Conservation (phyloP, 495 filamentous ascomycete species). For the Aspergillus heteromorphus region DNA sequence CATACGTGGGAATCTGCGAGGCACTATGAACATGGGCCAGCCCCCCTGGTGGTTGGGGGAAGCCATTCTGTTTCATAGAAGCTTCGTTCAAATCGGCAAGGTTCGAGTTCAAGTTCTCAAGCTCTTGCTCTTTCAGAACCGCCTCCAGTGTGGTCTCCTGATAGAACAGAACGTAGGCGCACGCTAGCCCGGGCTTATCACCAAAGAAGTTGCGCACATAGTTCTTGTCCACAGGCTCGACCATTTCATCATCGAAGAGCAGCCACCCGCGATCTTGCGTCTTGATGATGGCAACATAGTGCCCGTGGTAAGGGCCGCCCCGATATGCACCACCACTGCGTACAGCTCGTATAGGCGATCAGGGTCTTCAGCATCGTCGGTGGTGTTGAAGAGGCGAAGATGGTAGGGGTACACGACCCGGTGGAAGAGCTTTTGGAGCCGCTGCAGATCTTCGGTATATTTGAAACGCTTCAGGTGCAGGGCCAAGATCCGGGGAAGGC, state of each 20-base stretch:
- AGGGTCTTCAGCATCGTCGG: constrained; percentile 91
- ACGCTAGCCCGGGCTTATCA: constrained; percentile 83
- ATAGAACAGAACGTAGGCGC: constrained; percentile 96
- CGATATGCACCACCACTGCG: constrained; percentile 97
- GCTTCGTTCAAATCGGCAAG: constrained; percentile 51
- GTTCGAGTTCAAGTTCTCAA: constrained; percentile 62
- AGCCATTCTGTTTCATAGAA: constrained; percentile 43
- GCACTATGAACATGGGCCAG: constrained; percentile 41
- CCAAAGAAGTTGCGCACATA: constrained; percentile 99
- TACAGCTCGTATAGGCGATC: constrained; percentile 95
- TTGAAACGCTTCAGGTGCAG: constrained; percentile 96
- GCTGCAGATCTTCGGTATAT: constrained; percentile 89
- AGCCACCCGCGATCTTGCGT: constrained; percentile 94
- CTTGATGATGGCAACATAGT: constrained; percentile 97
- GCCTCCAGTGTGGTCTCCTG: constrained; percentile 93
- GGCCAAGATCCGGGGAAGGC: constrained; percentile 83
- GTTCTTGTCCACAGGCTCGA: constrained; percentile 93
- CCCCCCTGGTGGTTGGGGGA: constrained; percentile 16
- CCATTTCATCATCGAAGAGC: constrained; percentile 96
- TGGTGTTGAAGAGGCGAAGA: constrained; percentile 94
- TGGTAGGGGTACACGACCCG: constrained; percentile 96
- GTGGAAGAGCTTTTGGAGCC: constrained; percentile 94
- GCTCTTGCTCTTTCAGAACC: constrained; percentile 74
- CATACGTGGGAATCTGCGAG: constrained; percentile 31
- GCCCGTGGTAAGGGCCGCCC: constrained; percentile 97